phyloP scores from a whole-genome alignment of 2,329 filamentous ascomycete species.

The Tolypocladium ovalisporum region DNA sequence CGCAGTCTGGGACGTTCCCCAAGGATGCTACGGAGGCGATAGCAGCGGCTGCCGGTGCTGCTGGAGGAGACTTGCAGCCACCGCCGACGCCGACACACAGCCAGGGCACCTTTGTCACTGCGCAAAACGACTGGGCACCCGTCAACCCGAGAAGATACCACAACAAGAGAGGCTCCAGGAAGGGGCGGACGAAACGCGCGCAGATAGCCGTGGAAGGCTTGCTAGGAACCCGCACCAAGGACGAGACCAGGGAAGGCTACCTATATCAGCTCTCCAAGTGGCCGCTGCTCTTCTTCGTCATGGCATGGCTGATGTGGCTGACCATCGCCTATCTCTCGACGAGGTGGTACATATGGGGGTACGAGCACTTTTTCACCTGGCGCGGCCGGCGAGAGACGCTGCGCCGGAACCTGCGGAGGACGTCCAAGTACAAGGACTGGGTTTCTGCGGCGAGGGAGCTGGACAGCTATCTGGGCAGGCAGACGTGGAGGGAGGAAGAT shows the following conservation, averaged over 20 bases:
- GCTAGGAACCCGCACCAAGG: conserved; percentile 53
- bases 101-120: conserved; percentile 60
- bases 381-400: conserved; percentile 65
- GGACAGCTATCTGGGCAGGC: conserved; percentile 71
- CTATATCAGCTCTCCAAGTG: conserved; percentile 85
- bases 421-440: conserved; percentile 76
- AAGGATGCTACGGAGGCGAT: conserved; percentile 24
- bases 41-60: conserved; percentile 26
- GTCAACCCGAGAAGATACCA: conserved; percentile 58
- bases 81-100: conserved; percentile 12
- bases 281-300: conserved; percentile 73
- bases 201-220: conserved; percentile 27
- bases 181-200: conserved; percentile 19
- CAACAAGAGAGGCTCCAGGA: conserved; percentile 25
- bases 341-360: conserved; percentile 79
- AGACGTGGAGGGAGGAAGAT: conserved; percentile 68
- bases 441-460: conserved; percentile 66
- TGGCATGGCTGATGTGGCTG: conserved; percentile 69
- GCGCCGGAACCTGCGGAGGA: conserved; percentile 57
- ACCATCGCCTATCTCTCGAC: conserved; percentile 66
- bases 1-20: conserved; percentile 16
- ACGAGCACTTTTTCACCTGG: conserved; percentile 90
- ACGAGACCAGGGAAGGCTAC: conserved; percentile 91
- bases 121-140: conserved; percentile 92
- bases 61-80: conserved; percentile 22